phyloP scores from a whole-genome alignment of 116 monocot genomes.

The Papilionanthe hybrid region DNA sequence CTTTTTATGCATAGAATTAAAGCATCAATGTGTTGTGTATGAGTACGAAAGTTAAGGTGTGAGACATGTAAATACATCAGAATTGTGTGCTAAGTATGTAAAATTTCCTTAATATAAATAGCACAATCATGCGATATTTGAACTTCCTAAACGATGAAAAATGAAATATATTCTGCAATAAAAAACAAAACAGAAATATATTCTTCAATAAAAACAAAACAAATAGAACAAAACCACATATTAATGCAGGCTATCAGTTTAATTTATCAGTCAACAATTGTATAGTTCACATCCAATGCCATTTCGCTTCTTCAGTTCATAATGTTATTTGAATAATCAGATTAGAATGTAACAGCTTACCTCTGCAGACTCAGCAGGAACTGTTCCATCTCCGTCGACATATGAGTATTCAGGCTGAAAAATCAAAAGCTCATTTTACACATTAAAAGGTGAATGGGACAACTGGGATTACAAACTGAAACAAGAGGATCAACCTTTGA shows the following conservation, averaged over 20 bases:
- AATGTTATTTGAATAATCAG: background rate
- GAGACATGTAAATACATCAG: too few relatives aligned
- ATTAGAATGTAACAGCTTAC: constrained; percentile 23
- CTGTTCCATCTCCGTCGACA: constrained; percentile 91
- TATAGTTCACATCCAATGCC: too few relatives aligned
- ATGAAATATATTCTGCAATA: background rate
- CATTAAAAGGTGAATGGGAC: background rate
- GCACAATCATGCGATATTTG: background rate
- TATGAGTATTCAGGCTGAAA: constrained; percentile 73
- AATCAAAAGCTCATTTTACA: background rate
- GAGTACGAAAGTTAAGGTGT: too few relatives aligned
- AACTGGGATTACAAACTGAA: background rate
- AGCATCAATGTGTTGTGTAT: too few relatives aligned
- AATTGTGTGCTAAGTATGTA: too few relatives aligned
- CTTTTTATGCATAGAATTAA: too few relatives aligned
- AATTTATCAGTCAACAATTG: too few relatives aligned
- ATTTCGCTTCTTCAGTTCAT: too few relatives aligned
- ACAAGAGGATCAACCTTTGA: background rate
- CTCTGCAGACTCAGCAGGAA: constrained; percentile 78
- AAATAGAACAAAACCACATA: background rate
- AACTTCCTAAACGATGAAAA: background rate
- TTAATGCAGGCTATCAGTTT: too few relatives aligned
- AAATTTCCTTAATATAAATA: background rate
- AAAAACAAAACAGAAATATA: background rate
- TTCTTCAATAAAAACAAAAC: background rate